These are phyloP conservation scores for Hypoxylon sp. DNA, from an alignment of 2,329 filamentous ascomycete species.

Conservation along the genomic window DNA sequence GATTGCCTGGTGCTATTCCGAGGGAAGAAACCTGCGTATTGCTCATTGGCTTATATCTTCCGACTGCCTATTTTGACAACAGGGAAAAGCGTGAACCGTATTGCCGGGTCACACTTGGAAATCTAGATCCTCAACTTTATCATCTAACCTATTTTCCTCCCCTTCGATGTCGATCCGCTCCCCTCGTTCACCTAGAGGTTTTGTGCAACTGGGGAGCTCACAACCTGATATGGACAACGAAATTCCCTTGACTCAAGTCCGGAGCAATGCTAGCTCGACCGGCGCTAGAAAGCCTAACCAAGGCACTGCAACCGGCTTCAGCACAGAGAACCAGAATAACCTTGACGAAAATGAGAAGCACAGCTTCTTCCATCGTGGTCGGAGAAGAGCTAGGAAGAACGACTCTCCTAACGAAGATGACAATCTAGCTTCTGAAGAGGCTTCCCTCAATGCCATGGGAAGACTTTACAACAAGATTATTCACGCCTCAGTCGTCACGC, in stretches of 20 bases:
- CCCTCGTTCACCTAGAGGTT: constrained; percentile 49
- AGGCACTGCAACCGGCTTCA: constrained; percentile 54
- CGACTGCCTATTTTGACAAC: constrained; percentile 9
- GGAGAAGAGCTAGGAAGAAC: constrained; percentile 63
- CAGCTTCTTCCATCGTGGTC: constrained; percentile 62
- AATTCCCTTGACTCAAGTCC: constrained; percentile 60
- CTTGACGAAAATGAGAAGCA: constrained; percentile 63
- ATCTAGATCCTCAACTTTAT: constrained; percentile 17
- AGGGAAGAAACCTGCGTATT: constrained; percentile 32
- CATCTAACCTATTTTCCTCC: constrained; percentile 26
- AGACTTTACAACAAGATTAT: constrained; percentile 75
- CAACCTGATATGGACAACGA: constrained; percentile 47
- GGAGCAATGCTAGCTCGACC: constrained; percentile 68
- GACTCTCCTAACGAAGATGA: constrained; percentile 59
- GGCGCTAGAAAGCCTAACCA: constrained; percentile 66
- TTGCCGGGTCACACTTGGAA: constrained; percentile 24
- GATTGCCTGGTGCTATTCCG: constrained; percentile 53
- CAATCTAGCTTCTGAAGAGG: constrained; percentile 65
- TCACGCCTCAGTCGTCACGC: constrained; percentile 73
- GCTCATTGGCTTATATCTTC: constrained; percentile 38
- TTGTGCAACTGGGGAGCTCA: constrained; percentile 49
- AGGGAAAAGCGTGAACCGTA: constrained; percentile 20
- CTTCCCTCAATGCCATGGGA: constrained; percentile 75
- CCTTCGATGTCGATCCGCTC: constrained; percentile 52
- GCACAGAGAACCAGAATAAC: constrained; percentile 55